Evolutionary conservation across 2,329 filamentous ascomycete species (phyloP), one percentile per base, ranked within the genome.

Genomic region (Lecanicillium sp.): DNA sequence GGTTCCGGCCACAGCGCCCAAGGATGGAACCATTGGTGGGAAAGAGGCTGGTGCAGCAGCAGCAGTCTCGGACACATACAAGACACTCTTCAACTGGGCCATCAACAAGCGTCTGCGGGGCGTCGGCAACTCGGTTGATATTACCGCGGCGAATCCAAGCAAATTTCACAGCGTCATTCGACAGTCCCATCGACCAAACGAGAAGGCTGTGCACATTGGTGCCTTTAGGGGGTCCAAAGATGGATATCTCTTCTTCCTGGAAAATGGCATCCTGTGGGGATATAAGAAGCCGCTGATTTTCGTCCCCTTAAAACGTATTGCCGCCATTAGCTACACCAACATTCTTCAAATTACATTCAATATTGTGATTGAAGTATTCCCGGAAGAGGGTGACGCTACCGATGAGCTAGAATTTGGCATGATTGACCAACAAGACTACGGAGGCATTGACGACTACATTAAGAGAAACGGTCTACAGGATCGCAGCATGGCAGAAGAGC

Each of bases 281-380:
- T 84, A 80, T 64, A 83, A 82, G 59, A 84, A 84, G 57, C 80
- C 80, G 1, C 55, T 84, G 3, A 59, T 81, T 17, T 83, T 82
- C 48, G 64, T 84, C 5, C 76, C 78, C 4, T 66, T 81, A 14
- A 69, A 74, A 37, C 66, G 71, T 11, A 77, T 84, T 36, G 65
- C 66, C 0, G 76, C 77, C 2, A 65, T 82, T n/a, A 81, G 76
- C 50, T 84, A 81, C 54, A 81, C 78, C 5, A 81, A 65, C 42
- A 77, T 84, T 18, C 61, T 84, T 33, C 79, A 82, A 51, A 69
- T 79, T 17, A 84, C 80, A 0, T 84, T 84, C 49, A 84, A 83
- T 49, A 69, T 84, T 32, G 74, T 73, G 2, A 67, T 83, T 1
- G 79, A 83, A 51, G 66, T 80, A 5, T 74, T 74, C 37, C 59